Percentiles rank a stretch among this genome's conserved stretches.
phyloP scores from a whole-genome alignment of 192 early-diverging fungal species.

The Linnemannia schmuckeri region DNA sequence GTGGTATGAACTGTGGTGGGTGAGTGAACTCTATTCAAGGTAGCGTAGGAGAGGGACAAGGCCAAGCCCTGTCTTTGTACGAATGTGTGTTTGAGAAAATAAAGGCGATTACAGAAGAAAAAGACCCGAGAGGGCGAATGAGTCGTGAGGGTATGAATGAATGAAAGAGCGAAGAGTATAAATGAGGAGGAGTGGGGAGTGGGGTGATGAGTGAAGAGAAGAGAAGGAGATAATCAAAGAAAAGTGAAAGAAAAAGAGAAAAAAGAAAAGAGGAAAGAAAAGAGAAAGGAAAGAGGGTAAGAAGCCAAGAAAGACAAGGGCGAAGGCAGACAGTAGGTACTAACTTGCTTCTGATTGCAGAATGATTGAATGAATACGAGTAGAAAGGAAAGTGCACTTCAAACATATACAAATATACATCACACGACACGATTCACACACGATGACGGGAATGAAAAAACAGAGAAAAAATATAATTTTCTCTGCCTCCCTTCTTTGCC shows the following conservation, averaged over 20 bases:
- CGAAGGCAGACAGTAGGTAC: neutral
- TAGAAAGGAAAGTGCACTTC: no score
- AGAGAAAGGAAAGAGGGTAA: neutral
- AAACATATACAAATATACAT: no score
- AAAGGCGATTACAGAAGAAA: neutral
- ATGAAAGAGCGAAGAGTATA: no score
- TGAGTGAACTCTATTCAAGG: slow-evolving; percentile 2
- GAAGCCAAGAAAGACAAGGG: neutral
- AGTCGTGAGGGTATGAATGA: neutral
- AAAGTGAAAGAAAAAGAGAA: neutral
- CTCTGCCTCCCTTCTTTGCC: neutral
- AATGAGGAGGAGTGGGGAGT: neutral
- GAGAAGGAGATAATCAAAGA: neutral
- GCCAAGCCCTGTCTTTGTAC: neutral
- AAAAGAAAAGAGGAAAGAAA: neutral
- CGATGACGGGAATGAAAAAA: neutral
- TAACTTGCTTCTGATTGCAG: no score
- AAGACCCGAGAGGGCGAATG: neutral
- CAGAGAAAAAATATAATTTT: neutral
- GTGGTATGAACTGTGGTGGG: neutral
- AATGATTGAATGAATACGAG: no score
- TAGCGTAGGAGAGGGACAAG: neutral
- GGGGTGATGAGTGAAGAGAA: neutral
- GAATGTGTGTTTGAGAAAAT: neutral
- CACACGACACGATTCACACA: no score